Conservation (phyloP, 306 rosid species). For the Nissolia schottii region DNA sequence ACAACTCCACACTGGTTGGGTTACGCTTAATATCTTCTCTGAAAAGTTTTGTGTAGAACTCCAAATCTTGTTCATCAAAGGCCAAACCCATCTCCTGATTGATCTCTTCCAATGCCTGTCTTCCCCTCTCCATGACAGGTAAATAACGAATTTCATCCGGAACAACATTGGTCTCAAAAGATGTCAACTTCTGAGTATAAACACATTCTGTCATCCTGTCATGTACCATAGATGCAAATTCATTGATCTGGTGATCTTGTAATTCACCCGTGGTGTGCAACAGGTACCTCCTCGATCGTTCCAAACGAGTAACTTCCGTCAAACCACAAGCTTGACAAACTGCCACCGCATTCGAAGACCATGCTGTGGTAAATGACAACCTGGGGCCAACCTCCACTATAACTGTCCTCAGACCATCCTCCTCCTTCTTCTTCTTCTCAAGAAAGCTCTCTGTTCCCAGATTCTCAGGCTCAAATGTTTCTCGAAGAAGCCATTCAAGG, state of each 20-base stretch:
- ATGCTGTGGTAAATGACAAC: slow-evolving; percentile 83
- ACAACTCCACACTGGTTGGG: slow-evolving; percentile 81
- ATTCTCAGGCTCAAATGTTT: slow-evolving; percentile 86
- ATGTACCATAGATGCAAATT: slow-evolving; percentile 72
- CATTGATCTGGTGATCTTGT: slow-evolving; percentile 51
- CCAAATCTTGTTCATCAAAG: slow-evolving; percentile 88
- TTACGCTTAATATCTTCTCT: slow-evolving; percentile 72
- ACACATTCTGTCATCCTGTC: slow-evolving; percentile 92
- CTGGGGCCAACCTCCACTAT: slow-evolving; percentile 88
- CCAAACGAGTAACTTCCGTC: slow-evolving; percentile 80
- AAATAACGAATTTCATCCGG: slow-evolving; percentile 61
- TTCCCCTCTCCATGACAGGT: slow-evolving; percentile 80
- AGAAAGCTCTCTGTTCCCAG: slow-evolving; percentile 77
- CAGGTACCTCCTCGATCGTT: slow-evolving; percentile 82
- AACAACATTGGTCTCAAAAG: slow-evolving; percentile 58
- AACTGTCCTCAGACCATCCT: slow-evolving; percentile 52
- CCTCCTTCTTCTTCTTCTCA: slow-evolving; percentile 61
- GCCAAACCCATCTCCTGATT: slow-evolving; percentile 83
- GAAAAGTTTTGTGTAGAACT: slow-evolving; percentile 74
- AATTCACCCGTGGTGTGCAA: slow-evolving; percentile 45
- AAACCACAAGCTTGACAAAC: slow-evolving; percentile 84
- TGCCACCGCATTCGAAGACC: slow-evolving; percentile 93
- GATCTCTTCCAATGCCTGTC: slow-evolving; percentile 78
- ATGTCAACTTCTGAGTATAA: slow-evolving; percentile 53
- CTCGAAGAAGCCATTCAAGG: slow-evolving; percentile 83